A percentile compares a stretch with the other conserved stretches of the same genome.
phyloP scores from a whole-genome alignment of 495 filamentous ascomycete genomes.

The Platismatia glauca region DNA sequence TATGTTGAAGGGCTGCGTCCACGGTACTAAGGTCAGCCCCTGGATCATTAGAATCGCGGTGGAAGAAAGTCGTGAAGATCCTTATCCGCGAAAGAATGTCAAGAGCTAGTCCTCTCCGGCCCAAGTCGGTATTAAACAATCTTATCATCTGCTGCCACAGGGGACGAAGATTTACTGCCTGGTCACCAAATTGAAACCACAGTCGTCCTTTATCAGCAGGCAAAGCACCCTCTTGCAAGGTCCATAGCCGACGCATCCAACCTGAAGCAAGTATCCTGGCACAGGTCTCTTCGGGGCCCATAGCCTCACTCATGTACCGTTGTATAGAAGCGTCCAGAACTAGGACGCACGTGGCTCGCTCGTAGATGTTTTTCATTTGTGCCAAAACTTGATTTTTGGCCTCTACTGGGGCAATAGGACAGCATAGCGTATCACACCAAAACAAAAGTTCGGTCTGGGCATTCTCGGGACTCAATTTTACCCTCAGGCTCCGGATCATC shows the following conservation, averaged over 20 bases:
- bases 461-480: not conserved
- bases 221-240: conserved; percentile 15
- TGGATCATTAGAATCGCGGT: not conserved
- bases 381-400: conserved; percentile 4
- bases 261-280: conserved; percentile 7
- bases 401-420: conserved; percentile 4
- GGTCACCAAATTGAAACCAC: conserved; percentile 9
- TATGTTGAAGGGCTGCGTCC: conserved; percentile 2
- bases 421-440: conserved; percentile 21
- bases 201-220: conserved; percentile 1
- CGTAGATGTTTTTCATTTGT: conserved; percentile 12
- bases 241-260: conserved; percentile 17
- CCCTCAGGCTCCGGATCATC: not conserved
- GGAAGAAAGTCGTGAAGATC: not conserved
- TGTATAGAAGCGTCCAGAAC: conserved; percentile 15
- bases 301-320: not conserved
- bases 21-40: conserved; percentile 1
- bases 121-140: not conserved
- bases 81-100: not conserved
- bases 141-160: not conserved
- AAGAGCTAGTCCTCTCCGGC: not conserved
- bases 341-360: conserved; percentile 11
- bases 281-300: conserved; percentile 1
- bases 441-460: not conserved
- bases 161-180: not conserved